Evolutionary conservation across 108 stramenopile genomes (phyloP).

Genomic region (Fragilariopsis cylindrus): DNA sequence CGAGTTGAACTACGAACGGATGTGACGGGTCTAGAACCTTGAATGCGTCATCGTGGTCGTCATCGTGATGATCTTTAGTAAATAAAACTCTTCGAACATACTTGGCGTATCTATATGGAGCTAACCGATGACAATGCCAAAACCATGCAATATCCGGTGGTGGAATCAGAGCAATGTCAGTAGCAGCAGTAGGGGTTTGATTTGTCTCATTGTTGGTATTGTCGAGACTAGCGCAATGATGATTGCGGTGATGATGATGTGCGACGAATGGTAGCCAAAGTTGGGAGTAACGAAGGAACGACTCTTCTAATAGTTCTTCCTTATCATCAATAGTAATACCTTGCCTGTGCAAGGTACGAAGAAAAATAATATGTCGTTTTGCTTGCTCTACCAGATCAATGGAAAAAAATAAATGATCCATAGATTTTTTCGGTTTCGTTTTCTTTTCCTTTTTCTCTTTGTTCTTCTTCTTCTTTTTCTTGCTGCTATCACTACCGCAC

Average conservation of each 20-base stretch:
- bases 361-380: neutral
- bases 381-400: neutral
- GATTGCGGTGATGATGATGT: neutral
- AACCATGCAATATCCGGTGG: slow-evolving; percentile 46
- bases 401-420: neutral
- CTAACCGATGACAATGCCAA: slow-evolving; percentile 53
- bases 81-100: slow-evolving; percentile 7
- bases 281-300: neutral
- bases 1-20: no score
- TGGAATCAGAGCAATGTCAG: slow-evolving; percentile 17
- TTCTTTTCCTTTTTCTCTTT: no score
- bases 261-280: slow-evolving; percentile 1
- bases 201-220: neutral
- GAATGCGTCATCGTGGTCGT: no score
- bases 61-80: no score
- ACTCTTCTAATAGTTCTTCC: neutral
- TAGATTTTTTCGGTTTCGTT: neutral
- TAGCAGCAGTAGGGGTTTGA: no score
- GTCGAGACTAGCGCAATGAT: no score
- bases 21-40: no score
- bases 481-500: no score
- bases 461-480: no score
- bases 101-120: slow-evolving; percentile 28
- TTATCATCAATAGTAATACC: neutral
- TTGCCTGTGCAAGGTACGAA: neutral